Percentiles rank a stretch among this genome's conserved stretches.
These are phyloP conservation scores for Mangifera indica DNA, from an alignment of 345 rosid genomes.

Conservation along the genomic window DNA sequence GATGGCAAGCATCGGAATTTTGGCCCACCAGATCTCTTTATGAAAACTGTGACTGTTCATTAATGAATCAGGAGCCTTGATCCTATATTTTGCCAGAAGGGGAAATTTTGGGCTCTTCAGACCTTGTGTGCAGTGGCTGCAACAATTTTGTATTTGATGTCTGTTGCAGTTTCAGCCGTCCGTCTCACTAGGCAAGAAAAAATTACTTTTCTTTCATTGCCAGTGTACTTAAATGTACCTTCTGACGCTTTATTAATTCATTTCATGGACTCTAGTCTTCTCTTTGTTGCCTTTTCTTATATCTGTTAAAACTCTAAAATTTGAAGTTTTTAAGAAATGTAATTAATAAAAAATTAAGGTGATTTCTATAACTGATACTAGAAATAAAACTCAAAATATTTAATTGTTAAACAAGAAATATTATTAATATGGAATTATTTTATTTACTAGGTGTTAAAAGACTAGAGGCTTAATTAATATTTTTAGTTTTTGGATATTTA, in stretches of 20 bases:
- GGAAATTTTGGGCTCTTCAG: background rate
- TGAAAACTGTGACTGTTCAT: conserved; percentile 35
- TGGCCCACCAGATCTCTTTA: conserved; percentile 44
- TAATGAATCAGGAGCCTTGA: conserved; percentile 9
- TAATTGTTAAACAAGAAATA: too few relatives aligned
- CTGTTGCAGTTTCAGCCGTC: conserved; percentile 24
- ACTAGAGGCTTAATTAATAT: too few relatives aligned
- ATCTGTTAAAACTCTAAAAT: too few relatives aligned
- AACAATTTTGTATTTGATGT: conserved; percentile 47
- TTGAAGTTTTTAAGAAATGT: too few relatives aligned
- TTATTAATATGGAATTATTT: too few relatives aligned
- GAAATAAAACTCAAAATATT: too few relatives aligned
- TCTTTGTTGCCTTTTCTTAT: too few relatives aligned
- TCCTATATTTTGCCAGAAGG: conserved; percentile 12
- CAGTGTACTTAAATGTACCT: background rate
- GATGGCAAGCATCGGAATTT: conserved; percentile 96
- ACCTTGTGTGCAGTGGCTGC: conserved; percentile 31
- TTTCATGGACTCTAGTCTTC: background rate
- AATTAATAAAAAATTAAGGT: too few relatives aligned
- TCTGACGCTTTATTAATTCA: background rate
- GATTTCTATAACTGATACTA: too few relatives aligned
- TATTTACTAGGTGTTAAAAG: too few relatives aligned
- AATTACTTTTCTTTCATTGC: background rate
- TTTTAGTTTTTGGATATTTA: too few relatives aligned
- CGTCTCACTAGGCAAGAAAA: background rate